phyloP scores from a whole-genome alignment of 306 rosid species.

The Prunus mume region DNA sequence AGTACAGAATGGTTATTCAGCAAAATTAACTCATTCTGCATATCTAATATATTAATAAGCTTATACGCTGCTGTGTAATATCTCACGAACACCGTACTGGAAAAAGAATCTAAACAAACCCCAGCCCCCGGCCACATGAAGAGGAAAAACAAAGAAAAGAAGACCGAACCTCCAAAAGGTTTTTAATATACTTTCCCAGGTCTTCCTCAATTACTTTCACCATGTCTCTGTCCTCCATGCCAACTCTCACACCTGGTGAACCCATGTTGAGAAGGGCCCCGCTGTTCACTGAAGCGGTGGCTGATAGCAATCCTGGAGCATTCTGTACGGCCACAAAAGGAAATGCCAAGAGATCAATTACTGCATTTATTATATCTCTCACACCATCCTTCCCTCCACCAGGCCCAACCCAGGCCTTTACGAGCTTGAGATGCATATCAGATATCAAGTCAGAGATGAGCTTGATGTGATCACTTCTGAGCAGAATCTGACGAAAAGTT shows the following conservation, averaged over 20 bases:
- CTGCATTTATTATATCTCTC: constrained; percentile 60
- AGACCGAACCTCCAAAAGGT: constrained; percentile 70
- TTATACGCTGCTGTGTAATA: neutral
- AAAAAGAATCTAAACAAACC: neutral
- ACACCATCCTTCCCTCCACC: constrained; percentile 84
- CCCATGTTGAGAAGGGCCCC: constrained; percentile 85
- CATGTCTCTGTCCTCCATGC: constrained; percentile 74
- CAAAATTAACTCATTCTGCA: neutral
- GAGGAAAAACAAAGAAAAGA: constrained; percentile 12
- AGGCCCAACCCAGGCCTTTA: constrained; percentile 78
- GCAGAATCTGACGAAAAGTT: constrained; percentile 74
- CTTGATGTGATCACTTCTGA: constrained; percentile 65
- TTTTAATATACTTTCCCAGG: constrained; percentile 74
- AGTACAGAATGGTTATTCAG: neutral
- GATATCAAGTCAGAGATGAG: constrained; percentile 62
- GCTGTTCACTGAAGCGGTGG: constrained; percentile 81
- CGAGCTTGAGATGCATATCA: constrained; percentile 69
- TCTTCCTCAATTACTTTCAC: constrained; percentile 86
- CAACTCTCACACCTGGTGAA: constrained; percentile 75
- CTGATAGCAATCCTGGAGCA: constrained; percentile 76
- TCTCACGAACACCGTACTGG: neutral
- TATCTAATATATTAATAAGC: neutral
- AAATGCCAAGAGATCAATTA: constrained; percentile 81
- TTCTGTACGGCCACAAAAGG: constrained; percentile 92
- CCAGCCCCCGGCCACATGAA: neutral